These are phyloP conservation scores for Periconia macrospinosa DNA, from an alignment of 2,329 filamentous ascomycete species.

Conservation along the genomic window DNA sequence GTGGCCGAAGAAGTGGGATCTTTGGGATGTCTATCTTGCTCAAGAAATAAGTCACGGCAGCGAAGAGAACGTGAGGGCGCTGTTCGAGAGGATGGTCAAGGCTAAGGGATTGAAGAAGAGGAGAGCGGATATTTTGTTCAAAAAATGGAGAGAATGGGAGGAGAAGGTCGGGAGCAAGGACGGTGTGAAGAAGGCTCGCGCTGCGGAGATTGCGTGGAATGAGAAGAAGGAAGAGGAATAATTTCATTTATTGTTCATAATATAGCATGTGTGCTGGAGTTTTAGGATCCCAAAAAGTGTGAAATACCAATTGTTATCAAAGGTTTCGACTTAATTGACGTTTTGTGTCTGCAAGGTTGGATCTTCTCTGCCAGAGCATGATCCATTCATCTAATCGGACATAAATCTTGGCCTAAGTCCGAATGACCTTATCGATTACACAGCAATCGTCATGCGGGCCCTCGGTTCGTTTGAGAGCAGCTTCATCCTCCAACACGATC, in stretches of 20 bases:
- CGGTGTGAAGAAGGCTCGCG: conserved; percentile 70
- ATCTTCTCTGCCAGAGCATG: too few relatives aligned
- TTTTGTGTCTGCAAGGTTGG: not conserved
- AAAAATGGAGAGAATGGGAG: conserved; percentile 90
- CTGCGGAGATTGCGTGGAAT: conserved; percentile 71
- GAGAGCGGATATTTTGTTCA: conserved; percentile 85
- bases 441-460: conserved; percentile 24
- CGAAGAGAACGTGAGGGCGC: conserved; percentile 65
- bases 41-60: conserved; percentile 68
- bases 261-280: not conserved
- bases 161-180: conserved; percentile 68
- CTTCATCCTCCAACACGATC: conserved; percentile 52
- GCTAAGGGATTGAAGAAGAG: conserved; percentile 68
- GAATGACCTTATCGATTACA: conserved; percentile 13
- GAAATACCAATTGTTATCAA: not conserved
- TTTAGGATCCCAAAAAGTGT: not conserved
- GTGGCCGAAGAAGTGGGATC: conserved; percentile 85
- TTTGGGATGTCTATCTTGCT: conserved; percentile 92
- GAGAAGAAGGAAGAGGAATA: conserved; percentile 42
- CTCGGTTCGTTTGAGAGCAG: conserved; percentile 21
- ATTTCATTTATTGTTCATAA: not conserved
- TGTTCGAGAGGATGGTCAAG: conserved; percentile 78
- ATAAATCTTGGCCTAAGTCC: not conserved
- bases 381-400: not conserved
- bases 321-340: not conserved